Evolutionary conservation across 352 stramenopile genomes (phyloP), one percentile per base, ranked within the genome.

Genomic region (Globisporangium apiculatum): DNA sequence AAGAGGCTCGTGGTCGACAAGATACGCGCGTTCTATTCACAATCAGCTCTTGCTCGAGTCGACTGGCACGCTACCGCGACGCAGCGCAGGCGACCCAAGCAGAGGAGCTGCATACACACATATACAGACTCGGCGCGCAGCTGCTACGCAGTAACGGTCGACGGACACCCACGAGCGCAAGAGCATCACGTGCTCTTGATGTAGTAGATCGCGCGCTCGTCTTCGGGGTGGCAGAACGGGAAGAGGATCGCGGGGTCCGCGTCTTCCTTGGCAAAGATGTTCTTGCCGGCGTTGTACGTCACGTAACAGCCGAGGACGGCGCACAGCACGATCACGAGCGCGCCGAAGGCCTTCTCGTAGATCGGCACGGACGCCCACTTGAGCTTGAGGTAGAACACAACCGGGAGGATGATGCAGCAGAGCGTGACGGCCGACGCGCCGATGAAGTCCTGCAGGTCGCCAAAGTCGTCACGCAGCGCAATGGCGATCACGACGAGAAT

Each of bases 341-440:
- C 5, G 6, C 47, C 62, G 15, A 51, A 53, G 3, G 47, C 49
- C 55, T 68, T 68, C 17, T 68, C 62, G 55, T 66, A 66, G 3
- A 68, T 47, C 37, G 57, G 50, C n/a, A 64, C 61, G 14, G n/a
- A 48, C 2, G 11, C 9, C 57, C 59, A 66, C 18, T 48, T 31
- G 43, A 55, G 60, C 57, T 67, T 67, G 38, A 69, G 41, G 62
- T 69, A 69, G 53, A 71, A 69, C 14, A 60, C 36, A n/a, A 69
- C 64, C 5, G 65, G 65, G 12, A 72, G 41, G 36, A 70, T 70
- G 48, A 71, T 72, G 59, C 62, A 72, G 48, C 57, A 64, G 11
- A 67, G 42, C 14, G 62, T 51, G 14, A 62, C 59, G 37, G 57
- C 41, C 38, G 57, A 72, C 10, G 65, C 62, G 41, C 65, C 65